Percentiles rank a stretch among this genome's conserved stretches.
phyloP scores from a whole-genome alignment of 2,329 filamentous ascomycete species.

The Aaosphaeria arxii region DNA sequence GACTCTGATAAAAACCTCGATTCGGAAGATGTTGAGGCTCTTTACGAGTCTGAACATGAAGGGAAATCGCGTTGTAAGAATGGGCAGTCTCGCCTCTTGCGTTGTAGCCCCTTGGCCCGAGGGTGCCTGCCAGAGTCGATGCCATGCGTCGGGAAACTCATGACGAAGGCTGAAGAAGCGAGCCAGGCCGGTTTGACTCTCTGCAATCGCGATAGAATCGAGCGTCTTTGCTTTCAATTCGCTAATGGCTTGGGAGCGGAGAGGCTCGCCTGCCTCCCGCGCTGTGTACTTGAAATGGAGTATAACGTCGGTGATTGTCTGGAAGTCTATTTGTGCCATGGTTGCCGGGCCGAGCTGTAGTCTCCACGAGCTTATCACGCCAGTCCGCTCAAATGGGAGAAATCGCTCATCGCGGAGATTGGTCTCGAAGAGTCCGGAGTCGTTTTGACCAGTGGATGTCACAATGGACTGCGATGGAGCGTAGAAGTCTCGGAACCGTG shows the following conservation, averaged over 20 bases:
- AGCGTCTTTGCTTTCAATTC: not conserved
- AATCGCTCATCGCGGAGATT: conserved; percentile 28
- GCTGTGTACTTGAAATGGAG: conserved; percentile 38
- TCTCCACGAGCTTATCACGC: conserved; percentile 32
- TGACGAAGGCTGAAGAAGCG: not conserved
- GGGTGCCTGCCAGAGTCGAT: not conserved
- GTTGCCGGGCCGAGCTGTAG: not conserved
- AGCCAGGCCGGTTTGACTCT: not conserved
- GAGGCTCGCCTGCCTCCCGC: conserved; percentile 19
- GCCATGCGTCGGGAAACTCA: not conserved
- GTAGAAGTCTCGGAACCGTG: not conserved
- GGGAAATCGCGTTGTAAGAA: too few relatives aligned
- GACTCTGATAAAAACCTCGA: too few relatives aligned
- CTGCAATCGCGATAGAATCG: not conserved
- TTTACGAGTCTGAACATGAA: too few relatives aligned
- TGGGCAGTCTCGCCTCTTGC: too few relatives aligned
- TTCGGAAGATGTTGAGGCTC: too few relatives aligned
- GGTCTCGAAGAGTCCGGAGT: conserved; percentile 37
- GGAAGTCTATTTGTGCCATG: conserved; percentile 26
- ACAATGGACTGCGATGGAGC: not conserved
- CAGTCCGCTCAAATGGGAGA: conserved; percentile 40
- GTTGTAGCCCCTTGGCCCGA: too few relatives aligned
- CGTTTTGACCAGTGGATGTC: conserved; percentile 12
- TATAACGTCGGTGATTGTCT: conserved; percentile 32
- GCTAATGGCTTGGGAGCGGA: not conserved